Percentiles rank a stretch among this genome's conserved stretches.
Evolutionary conservation across 1,284 basidiomycete species (phyloP).

Genomic region (Ustilago cynodontis): DNA sequence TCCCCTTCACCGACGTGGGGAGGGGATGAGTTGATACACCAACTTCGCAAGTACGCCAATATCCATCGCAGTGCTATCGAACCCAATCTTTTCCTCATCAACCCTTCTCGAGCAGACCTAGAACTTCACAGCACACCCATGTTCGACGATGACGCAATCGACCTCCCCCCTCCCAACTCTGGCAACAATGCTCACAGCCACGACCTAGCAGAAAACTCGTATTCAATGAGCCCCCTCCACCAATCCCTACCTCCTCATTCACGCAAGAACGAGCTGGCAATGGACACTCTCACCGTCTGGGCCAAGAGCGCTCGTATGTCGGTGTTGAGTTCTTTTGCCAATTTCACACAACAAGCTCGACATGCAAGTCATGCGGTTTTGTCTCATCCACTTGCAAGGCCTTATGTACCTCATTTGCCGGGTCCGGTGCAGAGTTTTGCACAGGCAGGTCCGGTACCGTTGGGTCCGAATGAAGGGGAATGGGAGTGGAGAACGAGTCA

Average conservation of each 20-base stretch:
- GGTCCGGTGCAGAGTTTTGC: slow-evolving; percentile 57
- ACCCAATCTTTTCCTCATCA: slow-evolving; percentile 86
- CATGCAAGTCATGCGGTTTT: slow-evolving; percentile 60
- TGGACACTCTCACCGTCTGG: slow-evolving; percentile 60
- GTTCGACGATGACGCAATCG: slow-evolving; percentile 70
- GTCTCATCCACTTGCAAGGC: slow-evolving; percentile 57
- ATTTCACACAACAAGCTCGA: slow-evolving; percentile 63
- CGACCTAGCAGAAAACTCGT: slow-evolving; percentile 50
- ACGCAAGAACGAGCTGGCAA: slow-evolving; percentile 34
- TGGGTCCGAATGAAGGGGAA: slow-evolving; percentile 57
- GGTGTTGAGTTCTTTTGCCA: slow-evolving; percentile 63
- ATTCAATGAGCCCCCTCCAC: slow-evolving; percentile 42
- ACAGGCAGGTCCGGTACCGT: slow-evolving; percentile 64
- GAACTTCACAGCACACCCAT: slow-evolving; percentile 78
- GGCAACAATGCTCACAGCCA: slow-evolving; percentile 31
- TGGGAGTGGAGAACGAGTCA: slow-evolving; percentile 53
- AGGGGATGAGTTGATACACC: slow-evolving; percentile 75
- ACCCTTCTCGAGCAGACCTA: slow-evolving; percentile 88
- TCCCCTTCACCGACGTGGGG: slow-evolving; percentile 69
- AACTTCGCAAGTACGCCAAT: slow-evolving; percentile 75
- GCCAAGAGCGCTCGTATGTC: slow-evolving; percentile 64
- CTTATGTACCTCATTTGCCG: slow-evolving; percentile 54
- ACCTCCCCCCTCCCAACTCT: slow-evolving; percentile 26
- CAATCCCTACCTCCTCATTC: slow-evolving; percentile 40
- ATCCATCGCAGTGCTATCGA: slow-evolving; percentile 83